Evolutionary conservation across 768 basidiomycete genomes (phyloP).

Genomic region (Leucogyrophana mollusca): DNA sequence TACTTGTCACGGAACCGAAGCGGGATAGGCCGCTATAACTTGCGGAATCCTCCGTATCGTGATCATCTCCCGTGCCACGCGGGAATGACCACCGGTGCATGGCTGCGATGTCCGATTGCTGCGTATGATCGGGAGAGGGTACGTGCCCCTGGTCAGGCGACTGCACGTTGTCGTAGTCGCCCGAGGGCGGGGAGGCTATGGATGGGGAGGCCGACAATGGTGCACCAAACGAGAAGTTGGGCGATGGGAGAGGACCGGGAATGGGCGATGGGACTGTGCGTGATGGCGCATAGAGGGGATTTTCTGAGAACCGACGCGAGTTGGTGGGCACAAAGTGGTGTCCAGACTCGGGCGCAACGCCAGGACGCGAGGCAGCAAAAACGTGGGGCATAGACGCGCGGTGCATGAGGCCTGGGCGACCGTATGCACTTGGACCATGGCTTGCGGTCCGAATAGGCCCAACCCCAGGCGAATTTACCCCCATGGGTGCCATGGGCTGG

Average conservation of each 20-base stretch:
- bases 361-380: slow-evolving; percentile 35
- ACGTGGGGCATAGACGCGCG: slow-evolving; percentile 33
- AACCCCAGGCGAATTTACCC: slow-evolving; percentile 6
- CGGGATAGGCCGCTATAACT: slow-evolving; percentile 48
- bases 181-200: slow-evolving; percentile 48
- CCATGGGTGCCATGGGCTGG: slow-evolving; percentile 31
- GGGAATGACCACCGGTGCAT: slow-evolving; percentile 44
- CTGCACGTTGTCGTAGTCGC: slow-evolving; percentile 41
- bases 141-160: slow-evolving; percentile 15
- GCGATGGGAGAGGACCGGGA: slow-evolving; percentile 57
- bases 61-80: slow-evolving; percentile 38
- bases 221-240: slow-evolving; percentile 63
- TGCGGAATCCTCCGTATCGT: slow-evolving; percentile 53
- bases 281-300: slow-evolving; percentile 46
- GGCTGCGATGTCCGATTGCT: not conserved
- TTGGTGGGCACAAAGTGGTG: slow-evolving; percentile 11
- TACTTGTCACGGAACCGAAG: slow-evolving; percentile 61
- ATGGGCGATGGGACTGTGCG: slow-evolving; percentile 47
- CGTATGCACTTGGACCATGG: slow-evolving; percentile 41
- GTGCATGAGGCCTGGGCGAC: slow-evolving; percentile 27
- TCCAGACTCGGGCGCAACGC: slow-evolving; percentile 35
- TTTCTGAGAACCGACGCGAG: slow-evolving; percentile 39
- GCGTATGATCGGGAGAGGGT: slow-evolving; percentile 47
- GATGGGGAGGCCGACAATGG: slow-evolving; percentile 47
- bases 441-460: slow-evolving; percentile 45